Evolutionary conservation across 2,329 filamentous ascomycete species (phyloP).

Genomic region (Purpureocillium takamizusanense): DNA sequence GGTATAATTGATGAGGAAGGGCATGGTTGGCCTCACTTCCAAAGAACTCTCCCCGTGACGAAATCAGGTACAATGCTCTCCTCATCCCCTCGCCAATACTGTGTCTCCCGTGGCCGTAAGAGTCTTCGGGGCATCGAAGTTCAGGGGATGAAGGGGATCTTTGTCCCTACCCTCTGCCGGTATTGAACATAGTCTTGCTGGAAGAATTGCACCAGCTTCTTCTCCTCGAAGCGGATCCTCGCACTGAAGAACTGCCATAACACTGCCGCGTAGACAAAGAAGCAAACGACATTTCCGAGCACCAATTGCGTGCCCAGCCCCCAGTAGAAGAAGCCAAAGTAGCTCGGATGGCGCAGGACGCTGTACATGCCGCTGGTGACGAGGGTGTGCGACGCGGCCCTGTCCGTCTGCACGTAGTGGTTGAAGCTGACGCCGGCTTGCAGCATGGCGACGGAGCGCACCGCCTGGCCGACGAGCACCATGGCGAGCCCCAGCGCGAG

Average conservation of each 20-base stretch:
- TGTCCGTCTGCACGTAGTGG: constrained; percentile 68
- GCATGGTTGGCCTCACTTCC: no score
- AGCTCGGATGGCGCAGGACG: constrained; percentile 73
- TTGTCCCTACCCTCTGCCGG: constrained; percentile 58
- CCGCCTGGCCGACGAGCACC: constrained; percentile 61
- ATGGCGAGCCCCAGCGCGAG: constrained; percentile 52
- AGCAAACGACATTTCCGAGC: constrained; percentile 74
- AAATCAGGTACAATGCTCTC: no score
- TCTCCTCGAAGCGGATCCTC: constrained; percentile 72
- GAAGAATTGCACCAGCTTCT: constrained; percentile 71
- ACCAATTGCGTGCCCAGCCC: constrained; percentile 88
- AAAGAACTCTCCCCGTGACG: no score
- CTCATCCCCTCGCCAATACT: no score
- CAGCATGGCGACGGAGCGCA: constrained; percentile 77
- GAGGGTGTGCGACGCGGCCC: constrained; percentile 61
- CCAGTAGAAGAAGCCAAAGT: constrained; percentile 99
- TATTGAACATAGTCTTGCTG: constrained; percentile 73
- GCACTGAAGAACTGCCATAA: constrained; percentile 78
- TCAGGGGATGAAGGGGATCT: constrained; percentile 60
- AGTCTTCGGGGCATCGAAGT: no score
- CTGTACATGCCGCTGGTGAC: constrained; percentile 77
- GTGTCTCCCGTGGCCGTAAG: no score
- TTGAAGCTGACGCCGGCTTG: constrained; percentile 90
- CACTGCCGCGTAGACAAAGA: constrained; percentile 62
- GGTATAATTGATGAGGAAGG: no score